These are phyloP conservation scores for Juncus inflexus DNA, from an alignment of 176 grass and related monocot species.

Conservation along the genomic window DNA sequence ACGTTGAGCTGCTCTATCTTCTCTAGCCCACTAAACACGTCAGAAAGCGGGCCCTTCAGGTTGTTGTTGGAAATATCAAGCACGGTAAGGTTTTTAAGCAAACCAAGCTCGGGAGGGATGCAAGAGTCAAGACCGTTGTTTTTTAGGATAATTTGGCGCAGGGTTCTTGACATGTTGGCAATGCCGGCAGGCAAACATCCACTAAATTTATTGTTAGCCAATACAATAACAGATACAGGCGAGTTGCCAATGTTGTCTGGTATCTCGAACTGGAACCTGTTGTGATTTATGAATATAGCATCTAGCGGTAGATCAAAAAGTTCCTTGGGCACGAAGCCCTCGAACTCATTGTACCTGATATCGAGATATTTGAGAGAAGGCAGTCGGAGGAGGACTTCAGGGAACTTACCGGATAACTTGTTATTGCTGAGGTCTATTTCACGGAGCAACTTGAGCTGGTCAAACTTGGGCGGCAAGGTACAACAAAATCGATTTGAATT, in stretches of 20 bases:
- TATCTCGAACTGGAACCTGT: constrained; percentile 54
- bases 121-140: constrained; percentile 57
- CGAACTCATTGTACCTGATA: constrained; percentile 82
- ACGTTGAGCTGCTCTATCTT: constrained; percentile 62
- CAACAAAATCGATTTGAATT: constrained; percentile 98
- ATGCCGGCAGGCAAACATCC: constrained; percentile 56
- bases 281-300: constrained; percentile 90
- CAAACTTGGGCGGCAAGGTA: constrained; percentile 43
- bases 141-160: constrained; percentile 67
- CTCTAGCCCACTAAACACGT: constrained; percentile 37
- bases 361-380: constrained; percentile 58
- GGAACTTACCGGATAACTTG: constrained; percentile 71
- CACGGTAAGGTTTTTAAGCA: constrained; percentile 53
- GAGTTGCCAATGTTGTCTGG: constrained; percentile 68
- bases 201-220: constrained; percentile 53
- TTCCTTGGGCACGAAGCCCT: constrained; percentile 46
- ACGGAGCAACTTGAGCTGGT: constrained; percentile 49
- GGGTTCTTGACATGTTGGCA: constrained; percentile 66
- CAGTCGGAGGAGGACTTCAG: constrained; percentile 58
- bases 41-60: constrained; percentile 43
- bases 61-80: constrained; percentile 67
- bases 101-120: constrained; percentile 41
- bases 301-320: constrained; percentile 68
- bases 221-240: constrained; percentile 61
- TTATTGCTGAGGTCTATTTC: constrained; percentile 99